Evolutionary conservation across 2,329 filamentous ascomycete species (phyloP).

Genomic region (Sphaceloma murrayae): DNA sequence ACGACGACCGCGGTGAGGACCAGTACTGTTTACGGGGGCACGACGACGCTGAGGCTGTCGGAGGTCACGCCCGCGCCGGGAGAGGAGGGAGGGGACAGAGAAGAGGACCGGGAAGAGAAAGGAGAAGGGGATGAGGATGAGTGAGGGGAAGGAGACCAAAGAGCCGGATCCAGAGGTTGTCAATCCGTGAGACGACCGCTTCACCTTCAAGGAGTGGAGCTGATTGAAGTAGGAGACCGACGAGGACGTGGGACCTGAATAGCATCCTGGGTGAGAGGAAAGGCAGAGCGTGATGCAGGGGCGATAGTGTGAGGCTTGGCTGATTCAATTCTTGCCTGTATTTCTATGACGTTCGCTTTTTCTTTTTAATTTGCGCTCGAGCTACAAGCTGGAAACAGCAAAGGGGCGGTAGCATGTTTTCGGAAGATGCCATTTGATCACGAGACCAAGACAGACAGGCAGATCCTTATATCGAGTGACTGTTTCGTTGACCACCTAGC

Average conservation of each 20-base stretch:
- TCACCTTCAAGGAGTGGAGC: background rate
- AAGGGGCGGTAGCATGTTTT: no score
- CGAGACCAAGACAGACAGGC: no score
- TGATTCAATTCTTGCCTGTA: background rate
- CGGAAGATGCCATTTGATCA: no score
- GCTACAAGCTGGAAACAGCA: no score
- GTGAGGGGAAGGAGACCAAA: background rate
- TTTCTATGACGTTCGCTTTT: no score
- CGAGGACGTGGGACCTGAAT: conserved; percentile 7
- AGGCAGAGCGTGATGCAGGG: no score
- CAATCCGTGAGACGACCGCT: conserved; percentile 14
- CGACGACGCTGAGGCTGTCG: background rate
- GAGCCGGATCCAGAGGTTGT: conserved; percentile 8
- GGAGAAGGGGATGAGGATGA: background rate
- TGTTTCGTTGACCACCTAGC: no score
- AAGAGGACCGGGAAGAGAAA: no score
- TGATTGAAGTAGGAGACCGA: conserved; percentile 4
- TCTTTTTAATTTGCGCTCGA: background rate
- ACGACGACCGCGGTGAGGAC: conserved; percentile 17
- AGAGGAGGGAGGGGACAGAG: no score
- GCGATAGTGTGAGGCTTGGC: background rate
- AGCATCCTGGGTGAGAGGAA: conserved; percentile 1
- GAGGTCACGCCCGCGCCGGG: background rate
- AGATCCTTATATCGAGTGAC: no score
- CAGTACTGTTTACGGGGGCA: conserved; percentile 16